These are phyloP conservation scores for Colletotrichum cordylinicola DNA, from an alignment of 2,329 filamentous ascomycete species.

Conservation along the genomic window DNA sequence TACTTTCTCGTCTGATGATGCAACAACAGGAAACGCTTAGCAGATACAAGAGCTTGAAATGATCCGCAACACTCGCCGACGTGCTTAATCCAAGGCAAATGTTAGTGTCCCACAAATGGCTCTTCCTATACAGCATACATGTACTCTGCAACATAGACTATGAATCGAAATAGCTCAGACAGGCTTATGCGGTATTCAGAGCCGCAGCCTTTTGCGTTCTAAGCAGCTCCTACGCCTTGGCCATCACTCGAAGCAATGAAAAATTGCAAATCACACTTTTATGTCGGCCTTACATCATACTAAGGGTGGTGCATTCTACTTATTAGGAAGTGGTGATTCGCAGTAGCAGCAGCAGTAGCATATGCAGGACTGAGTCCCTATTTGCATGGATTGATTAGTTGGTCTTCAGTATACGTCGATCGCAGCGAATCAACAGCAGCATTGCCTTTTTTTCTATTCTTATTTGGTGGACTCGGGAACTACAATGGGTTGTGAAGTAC, in stretches of 20 bases:
- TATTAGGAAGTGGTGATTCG: not conserved
- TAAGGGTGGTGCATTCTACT: not conserved
- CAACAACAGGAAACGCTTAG: not conserved
- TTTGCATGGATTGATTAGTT: not conserved
- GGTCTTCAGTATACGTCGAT: not conserved
- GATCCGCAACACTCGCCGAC: not conserved
- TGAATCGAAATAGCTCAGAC: not conserved
- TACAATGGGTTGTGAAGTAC: not conserved
- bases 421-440: not conserved
- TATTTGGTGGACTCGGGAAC: not conserved
- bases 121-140: not conserved
- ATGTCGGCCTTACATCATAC: not conserved
- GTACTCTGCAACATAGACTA: not conserved
- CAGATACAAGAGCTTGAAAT: not conserved
- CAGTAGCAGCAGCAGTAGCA: not conserved
- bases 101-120: not conserved
- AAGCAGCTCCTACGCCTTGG: not conserved
- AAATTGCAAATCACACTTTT: not conserved
- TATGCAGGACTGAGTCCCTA: not conserved
- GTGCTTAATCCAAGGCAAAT: not conserved
- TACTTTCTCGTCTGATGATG: not conserved
- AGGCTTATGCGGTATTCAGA: not conserved
- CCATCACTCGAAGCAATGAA: not conserved
- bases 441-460: not conserved
- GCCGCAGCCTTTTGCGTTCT: not conserved